Percentiles rank a stretch among this genome's conserved stretches.
phyloP scores from a whole-genome alignment of 2,329 filamentous ascomycete species.

The Mollisia scopiformis region DNA sequence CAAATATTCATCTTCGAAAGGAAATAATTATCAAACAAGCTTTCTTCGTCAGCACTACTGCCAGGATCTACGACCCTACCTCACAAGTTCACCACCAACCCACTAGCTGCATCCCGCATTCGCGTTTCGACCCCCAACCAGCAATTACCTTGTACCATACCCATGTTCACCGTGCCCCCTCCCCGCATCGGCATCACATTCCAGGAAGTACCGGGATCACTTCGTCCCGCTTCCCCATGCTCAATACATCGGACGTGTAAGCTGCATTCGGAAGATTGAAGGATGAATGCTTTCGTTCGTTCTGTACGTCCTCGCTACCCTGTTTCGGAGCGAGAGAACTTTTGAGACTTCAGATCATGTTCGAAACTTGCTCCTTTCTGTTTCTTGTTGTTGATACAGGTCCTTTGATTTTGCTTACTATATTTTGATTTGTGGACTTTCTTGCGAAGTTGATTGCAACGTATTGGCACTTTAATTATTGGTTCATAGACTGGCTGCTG shows the following conservation, averaged over 20 bases:
- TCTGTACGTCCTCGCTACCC: neutral
- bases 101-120: neutral
- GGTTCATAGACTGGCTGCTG: too few relatives aligned
- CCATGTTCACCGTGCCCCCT: neutral
- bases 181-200: neutral
- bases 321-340: neutral
- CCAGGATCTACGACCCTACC: neutral
- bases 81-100: neutral
- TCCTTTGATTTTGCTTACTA: neutral
- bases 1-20: too few relatives aligned
- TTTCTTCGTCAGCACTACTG: neutral
- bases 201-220: neutral
- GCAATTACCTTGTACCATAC: neutral
- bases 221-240: neutral
- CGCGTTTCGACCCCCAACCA: neutral
- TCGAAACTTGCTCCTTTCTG: neutral
- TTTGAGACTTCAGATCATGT: neutral
- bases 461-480: neutral
- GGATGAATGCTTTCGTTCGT: neutral
- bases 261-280: neutral
- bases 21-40: neutral
- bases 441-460: neutral
- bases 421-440: neutral
- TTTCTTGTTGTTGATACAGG: neutral
- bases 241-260: neutral